A percentile compares a stretch with the other conserved stretches of the same genome.
phyloP scores from a whole-genome alignment of 116 monocot species.

The Iris pallida region DNA sequence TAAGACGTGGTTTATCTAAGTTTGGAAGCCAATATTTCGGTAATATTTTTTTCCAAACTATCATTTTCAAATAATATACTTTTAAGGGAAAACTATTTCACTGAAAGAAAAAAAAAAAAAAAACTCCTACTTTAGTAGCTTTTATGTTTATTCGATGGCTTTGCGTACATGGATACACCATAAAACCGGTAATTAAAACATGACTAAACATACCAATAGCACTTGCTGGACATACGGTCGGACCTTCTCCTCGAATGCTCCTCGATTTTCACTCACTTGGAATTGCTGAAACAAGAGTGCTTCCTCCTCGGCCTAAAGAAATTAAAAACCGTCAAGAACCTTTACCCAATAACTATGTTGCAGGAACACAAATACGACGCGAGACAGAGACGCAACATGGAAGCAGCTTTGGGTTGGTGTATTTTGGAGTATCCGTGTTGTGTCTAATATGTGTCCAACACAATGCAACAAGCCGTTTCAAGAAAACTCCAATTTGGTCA shows the following conservation, averaged over 20 bases:
- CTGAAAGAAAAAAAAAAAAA: no score
- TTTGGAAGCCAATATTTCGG: no score
- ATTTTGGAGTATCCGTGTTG: no score
- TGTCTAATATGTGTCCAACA: no score
- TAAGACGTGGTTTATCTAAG: no score
- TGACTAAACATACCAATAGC: slow-evolving; percentile 39
- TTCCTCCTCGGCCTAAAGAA: slow-evolving; percentile 80
- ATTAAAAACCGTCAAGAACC: not conserved
- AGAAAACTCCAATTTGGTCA: not conserved
- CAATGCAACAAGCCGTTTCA: not conserved
- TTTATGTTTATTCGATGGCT: not conserved
- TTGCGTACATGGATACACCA: not conserved
- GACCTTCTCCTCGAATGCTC: slow-evolving; percentile 50
- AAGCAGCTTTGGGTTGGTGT: no score
- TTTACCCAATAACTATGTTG: not conserved
- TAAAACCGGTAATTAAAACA: not conserved
- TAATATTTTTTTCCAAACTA: no score
- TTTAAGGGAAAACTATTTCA: no score
- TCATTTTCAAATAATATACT: no score
- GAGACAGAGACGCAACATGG: no score
- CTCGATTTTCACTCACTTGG: slow-evolving; percentile 18
- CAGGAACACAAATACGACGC: no score
- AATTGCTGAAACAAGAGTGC: slow-evolving; percentile 61
- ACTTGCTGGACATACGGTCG: slow-evolving; percentile 51
- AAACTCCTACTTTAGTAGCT: not conserved